phyloP scores from a whole-genome alignment of 83 land plant genomes.

The Picea abies region DNA sequence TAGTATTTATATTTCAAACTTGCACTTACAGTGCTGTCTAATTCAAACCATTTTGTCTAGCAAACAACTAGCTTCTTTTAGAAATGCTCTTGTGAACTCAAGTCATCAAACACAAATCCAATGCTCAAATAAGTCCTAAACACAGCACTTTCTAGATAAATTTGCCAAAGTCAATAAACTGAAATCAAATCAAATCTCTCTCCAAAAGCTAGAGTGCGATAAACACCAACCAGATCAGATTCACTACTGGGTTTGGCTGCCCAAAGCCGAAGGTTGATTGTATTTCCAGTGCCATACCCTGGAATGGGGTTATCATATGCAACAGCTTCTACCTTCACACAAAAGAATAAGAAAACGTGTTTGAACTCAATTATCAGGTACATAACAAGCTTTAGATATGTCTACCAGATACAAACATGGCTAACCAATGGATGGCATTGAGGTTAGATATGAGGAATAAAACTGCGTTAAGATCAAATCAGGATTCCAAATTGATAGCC shows the following conservation, averaged over 20 bases:
- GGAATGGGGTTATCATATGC: slow-evolving; percentile 91
- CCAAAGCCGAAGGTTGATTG: slow-evolving; percentile 86
- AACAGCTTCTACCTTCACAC: slow-evolving; percentile 76
- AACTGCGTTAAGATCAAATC: no score
- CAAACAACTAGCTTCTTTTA: no score
- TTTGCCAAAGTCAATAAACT: neutral
- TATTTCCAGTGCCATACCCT: slow-evolving; percentile 75
- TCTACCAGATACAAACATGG: neutral
- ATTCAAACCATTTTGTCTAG: no score
- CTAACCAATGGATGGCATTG: neutral
- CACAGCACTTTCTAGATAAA: neutral
- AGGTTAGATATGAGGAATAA: neutral
- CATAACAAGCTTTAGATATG: neutral
- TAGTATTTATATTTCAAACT: no score
- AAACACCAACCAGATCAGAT: slow-evolving; percentile 58
- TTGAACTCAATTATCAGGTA: neutral
- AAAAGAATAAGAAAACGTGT: neutral
- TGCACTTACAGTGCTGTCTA: no score
- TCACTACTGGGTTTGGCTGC: slow-evolving; percentile 80
- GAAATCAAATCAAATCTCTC: neutral
- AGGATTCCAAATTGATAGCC: neutral
- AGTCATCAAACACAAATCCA: no score
- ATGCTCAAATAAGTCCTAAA: neutral
- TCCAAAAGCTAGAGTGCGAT: neutral
- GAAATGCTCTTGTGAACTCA: no score